Conservation (phyloP, 2,329 filamentous ascomycete species). For the Fusarium bactridioides region DNA sequence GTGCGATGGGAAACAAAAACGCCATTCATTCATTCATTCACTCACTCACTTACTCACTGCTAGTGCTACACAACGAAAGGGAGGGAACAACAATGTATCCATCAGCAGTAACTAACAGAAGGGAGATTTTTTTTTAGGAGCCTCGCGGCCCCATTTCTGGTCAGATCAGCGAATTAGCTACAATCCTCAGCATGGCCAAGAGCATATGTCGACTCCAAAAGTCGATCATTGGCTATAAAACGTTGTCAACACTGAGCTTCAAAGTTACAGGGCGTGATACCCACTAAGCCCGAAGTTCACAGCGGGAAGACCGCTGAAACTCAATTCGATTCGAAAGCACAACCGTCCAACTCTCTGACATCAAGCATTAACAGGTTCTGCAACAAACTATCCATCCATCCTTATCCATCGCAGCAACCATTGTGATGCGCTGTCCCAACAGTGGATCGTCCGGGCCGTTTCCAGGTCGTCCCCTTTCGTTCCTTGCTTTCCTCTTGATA, state of each 20-base stretch:
- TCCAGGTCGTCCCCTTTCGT: constrained; percentile 28
- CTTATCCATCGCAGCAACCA: not conserved
- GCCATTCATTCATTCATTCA: not conserved
- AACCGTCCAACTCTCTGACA: constrained; percentile 1
- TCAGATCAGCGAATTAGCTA: constrained; percentile 3
- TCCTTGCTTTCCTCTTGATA: constrained; percentile 28
- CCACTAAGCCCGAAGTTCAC: constrained; percentile 8
- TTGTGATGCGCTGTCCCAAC: constrained; percentile 21
- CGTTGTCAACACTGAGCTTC: not conserved
- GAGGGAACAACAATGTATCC: constrained; percentile 31
- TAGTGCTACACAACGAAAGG: not conserved
- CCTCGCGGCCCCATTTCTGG: not conserved
- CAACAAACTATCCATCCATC: not conserved
- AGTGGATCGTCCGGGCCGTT: constrained; percentile 31
- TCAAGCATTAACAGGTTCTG: constrained; percentile 2
- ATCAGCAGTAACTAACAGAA: constrained; percentile 8
- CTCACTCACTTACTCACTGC: not conserved
- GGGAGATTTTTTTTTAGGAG: not conserved
- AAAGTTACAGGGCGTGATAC: constrained; percentile 3
- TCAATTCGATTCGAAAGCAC: constrained; percentile 9
- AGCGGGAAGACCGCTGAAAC: constrained; percentile 20
- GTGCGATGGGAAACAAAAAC: constrained; percentile 4
- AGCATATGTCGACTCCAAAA: not conserved
- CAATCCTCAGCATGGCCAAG: not conserved
- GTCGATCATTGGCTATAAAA: not conserved